phyloP scores from a whole-genome alignment of 2,329 filamentous ascomycete species.

The Fusarium sp. region DNA sequence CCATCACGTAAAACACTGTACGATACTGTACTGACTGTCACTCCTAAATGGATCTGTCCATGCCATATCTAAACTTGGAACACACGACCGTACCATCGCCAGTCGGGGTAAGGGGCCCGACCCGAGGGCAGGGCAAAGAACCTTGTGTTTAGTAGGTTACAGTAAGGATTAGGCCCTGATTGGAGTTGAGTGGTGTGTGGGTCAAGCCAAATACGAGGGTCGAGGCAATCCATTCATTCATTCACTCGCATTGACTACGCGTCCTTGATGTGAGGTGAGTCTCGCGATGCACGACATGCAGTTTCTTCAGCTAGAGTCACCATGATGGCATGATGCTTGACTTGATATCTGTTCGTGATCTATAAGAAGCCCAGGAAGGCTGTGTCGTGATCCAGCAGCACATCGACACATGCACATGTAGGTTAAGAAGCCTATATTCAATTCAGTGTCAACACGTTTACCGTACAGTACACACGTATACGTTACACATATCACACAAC shows the following conservation, averaged over 20 bases:
- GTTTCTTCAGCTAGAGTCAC: not conserved
- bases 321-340: not conserved
- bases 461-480: not conserved
- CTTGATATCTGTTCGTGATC: not conserved
- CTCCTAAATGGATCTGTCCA: conserved; percentile 26
- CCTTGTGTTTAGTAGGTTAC: conserved; percentile 38
- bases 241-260: conserved; percentile 26
- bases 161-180: conserved; percentile 35
- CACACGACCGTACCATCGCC: conserved; percentile 36
- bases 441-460: not conserved
- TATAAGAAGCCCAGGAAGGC: conserved; percentile 7
- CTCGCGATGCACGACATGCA: conserved; percentile 16
- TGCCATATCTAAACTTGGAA: conserved; percentile 41
- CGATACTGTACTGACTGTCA: conserved; percentile 33
- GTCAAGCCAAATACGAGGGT: conserved; percentile 38
- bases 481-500: conserved; percentile 14
- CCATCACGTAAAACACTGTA: not conserved
- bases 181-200: conserved; percentile 31
- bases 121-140: conserved; percentile 32
- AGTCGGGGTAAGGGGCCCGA: conserved; percentile 39
- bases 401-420: not conserved
- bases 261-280: conserved; percentile 13
- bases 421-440: not conserved
- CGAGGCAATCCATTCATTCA: conserved; percentile 5
- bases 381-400: conserved; percentile 9